Evolutionary conservation across 345 rosid species (phyloP), one percentile per base, ranked within the genome.

Genomic region (Arabis hirsuta): DNA sequence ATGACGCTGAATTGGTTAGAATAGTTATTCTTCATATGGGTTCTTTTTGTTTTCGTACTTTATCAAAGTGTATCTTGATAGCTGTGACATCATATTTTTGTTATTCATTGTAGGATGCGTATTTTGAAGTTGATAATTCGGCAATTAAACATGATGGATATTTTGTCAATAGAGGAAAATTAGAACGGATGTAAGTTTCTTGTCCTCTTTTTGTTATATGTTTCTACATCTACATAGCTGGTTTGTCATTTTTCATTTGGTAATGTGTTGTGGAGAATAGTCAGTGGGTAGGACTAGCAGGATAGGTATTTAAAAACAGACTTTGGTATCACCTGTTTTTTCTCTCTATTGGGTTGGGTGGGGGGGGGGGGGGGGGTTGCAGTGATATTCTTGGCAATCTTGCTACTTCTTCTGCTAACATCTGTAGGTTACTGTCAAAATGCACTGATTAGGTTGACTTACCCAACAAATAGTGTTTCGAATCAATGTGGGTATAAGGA

Each of bases 41-140:
- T 48, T 63, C 11, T 57, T 7, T 63, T 62, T 34, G 26, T n/a
- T 71, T 48, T 45, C 31, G 5, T 16, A 39, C 32, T n/a, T 51
- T 34, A 32, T 58, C 27, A 19, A 45, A 32, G 27, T 34, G 56
- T 62, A 22, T 53, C 63, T 54, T 24, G 50, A 34, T 51, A 52
- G 41, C 41, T 51, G 69, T 45, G 32, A 60, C 64, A 59, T 53
- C 43, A 36, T 59, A 7, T 44, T 20, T 70, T 56, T 65, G 63
- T 36, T 19, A 66, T 55, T 13, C 48, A 50, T 13, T 82, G 84
- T 90, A 93, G 98, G 98, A 93, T 85, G 97, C 91, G 74, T 93
- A 93, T 83, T 93, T 93, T 78, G 92, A 90, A 81, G 97, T 93
- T 77, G 98, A 93, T 82, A 84, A 89, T 85, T 84, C 98, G 53